Conservation (phyloP, 176 grass and related monocot genomes). For the Zoysia japonica region DNA sequence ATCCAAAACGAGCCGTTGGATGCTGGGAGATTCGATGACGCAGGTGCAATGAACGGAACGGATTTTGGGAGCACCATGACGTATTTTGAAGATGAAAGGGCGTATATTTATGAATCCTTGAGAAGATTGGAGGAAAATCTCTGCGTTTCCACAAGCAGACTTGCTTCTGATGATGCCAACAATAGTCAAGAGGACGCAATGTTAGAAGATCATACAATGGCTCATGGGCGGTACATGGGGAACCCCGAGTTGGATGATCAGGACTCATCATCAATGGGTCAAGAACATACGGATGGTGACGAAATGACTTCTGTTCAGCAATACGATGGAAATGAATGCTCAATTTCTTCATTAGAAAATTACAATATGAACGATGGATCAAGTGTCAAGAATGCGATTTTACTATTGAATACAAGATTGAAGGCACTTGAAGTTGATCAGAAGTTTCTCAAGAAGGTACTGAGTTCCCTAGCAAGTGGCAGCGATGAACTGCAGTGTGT, state of each 20-base stretch:
- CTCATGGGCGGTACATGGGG: slow-evolving; percentile 10
- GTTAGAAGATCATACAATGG: slow-evolving; percentile 23
- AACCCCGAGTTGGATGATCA: not conserved
- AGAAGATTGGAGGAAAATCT: slow-evolving; percentile 57
- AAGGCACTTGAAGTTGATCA: slow-evolving; percentile 60
- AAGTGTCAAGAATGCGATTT: slow-evolving; percentile 43
- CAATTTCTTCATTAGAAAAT: slow-evolving; percentile 6
- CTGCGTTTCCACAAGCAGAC: slow-evolving; percentile 32
- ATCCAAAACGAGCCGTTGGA: slow-evolving; percentile 18
- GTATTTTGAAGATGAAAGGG: slow-evolving; percentile 56
- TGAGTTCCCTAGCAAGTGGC: slow-evolving; percentile 48
- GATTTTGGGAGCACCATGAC: slow-evolving; percentile 44
- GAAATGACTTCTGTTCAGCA: slow-evolving; percentile 30
- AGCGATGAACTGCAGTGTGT: slow-evolving; percentile 46
- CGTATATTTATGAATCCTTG: slow-evolving; percentile 56
- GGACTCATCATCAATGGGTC: not conserved
- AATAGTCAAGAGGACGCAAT: slow-evolving; percentile 8
- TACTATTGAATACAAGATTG: slow-evolving; percentile 41
- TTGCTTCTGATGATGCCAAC: slow-evolving; percentile 33
- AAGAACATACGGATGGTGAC: not conserved
- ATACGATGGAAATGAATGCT: slow-evolving; percentile 1
- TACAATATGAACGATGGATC: slow-evolving; percentile 4
- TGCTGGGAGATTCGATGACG: slow-evolving; percentile 1
- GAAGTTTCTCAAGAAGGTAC: slow-evolving; percentile 51
- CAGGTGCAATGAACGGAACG: not conserved